phyloP scores from a whole-genome alignment of 495 filamentous ascomycete species.

The Penicillium lagena region DNA sequence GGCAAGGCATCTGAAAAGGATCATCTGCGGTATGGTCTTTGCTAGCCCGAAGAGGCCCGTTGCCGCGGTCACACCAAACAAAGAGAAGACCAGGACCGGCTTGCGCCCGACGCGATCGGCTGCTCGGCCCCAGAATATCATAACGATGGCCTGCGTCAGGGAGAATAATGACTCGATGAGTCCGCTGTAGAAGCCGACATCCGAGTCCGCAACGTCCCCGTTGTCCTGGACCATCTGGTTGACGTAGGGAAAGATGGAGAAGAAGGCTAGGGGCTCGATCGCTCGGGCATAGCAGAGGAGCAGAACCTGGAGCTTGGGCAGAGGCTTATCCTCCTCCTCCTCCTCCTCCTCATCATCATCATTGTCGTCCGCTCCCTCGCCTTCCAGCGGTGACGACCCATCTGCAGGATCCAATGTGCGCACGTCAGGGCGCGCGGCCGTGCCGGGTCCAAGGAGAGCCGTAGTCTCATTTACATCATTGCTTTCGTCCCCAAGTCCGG shows the following conservation, averaged over 20 bases:
- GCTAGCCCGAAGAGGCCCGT: constrained; percentile 59
- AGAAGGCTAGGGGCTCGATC: constrained; percentile 71
- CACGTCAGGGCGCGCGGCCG: neutral
- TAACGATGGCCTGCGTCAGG: constrained; percentile 56
- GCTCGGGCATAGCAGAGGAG: constrained; percentile 60
- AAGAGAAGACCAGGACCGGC: constrained; percentile 56
- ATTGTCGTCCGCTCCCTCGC: neutral
- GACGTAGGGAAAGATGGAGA: constrained; percentile 70
- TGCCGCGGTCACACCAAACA: constrained; percentile 50
- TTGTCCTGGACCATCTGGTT: constrained; percentile 61
- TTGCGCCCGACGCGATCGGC: constrained; percentile 64
- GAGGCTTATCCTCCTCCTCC: constrained; percentile 32
- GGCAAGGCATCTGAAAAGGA: constrained; percentile 56
- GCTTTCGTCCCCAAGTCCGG: constrained; percentile 1
- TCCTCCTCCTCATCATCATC: constrained; percentile 7
- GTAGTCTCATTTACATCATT: constrained; percentile 15
- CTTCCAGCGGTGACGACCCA: neutral
- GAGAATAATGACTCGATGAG: constrained; percentile 69
- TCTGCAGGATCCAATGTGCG: neutral
- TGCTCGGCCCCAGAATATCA: constrained; percentile 56
- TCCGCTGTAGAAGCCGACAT: constrained; percentile 68
- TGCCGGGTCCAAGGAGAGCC: constrained; percentile 7
- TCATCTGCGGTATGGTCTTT: constrained; percentile 57
- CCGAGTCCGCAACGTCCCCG: constrained; percentile 45
- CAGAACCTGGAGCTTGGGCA: constrained; percentile 54